These are phyloP conservation scores for Monosporascus cannonballus DNA, from an alignment of 2,329 filamentous ascomycete species.

Conservation along the genomic window DNA sequence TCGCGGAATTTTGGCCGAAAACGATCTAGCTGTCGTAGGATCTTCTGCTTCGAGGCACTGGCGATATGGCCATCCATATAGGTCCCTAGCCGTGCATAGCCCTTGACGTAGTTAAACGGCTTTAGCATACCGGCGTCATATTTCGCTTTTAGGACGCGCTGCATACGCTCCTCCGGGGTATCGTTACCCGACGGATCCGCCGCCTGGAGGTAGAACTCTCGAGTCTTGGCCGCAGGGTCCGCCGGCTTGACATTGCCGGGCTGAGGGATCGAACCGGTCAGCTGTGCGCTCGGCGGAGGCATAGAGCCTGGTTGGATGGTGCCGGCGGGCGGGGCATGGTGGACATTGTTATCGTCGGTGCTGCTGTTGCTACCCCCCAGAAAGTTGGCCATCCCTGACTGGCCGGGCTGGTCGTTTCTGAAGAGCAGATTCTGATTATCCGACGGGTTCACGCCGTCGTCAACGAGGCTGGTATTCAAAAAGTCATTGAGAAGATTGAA, in stretches of 20 bases:
- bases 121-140: slow-evolving; percentile 92
- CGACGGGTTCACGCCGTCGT: slow-evolving; percentile 68
- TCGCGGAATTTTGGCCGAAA: slow-evolving; percentile 96
- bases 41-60: slow-evolving; percentile 78
- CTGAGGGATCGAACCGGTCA: slow-evolving; percentile 51
- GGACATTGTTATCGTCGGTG: background rate
- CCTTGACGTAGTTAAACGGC: slow-evolving; percentile 98
- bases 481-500: slow-evolving; percentile 97
- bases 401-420: slow-evolving; percentile 30
- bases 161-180: slow-evolving; percentile 90
- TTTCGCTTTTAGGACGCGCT: slow-evolving; percentile 88
- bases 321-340: slow-evolving; percentile 24
- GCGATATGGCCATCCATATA: slow-evolving; percentile 91
- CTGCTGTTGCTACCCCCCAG: slow-evolving; percentile 26
- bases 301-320: slow-evolving; percentile 36
- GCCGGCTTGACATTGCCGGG: slow-evolving; percentile 55
- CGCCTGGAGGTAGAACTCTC: slow-evolving; percentile 95
- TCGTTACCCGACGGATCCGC: slow-evolving; percentile 84
- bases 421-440: slow-evolving; percentile 53
- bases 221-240: slow-evolving; percentile 65
- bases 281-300: slow-evolving; percentile 42
- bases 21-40: slow-evolving; percentile 81
- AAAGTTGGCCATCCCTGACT: slow-evolving; percentile 43
- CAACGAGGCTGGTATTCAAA: slow-evolving; percentile 82
- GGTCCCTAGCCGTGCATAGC: slow-evolving; percentile 80